A percentile compares a stretch with the other conserved stretches of the same genome.
Evolutionary conservation across 2,329 filamentous ascomycete genomes (phyloP).

Genomic region (Sarocladiaceae sp.): DNA sequence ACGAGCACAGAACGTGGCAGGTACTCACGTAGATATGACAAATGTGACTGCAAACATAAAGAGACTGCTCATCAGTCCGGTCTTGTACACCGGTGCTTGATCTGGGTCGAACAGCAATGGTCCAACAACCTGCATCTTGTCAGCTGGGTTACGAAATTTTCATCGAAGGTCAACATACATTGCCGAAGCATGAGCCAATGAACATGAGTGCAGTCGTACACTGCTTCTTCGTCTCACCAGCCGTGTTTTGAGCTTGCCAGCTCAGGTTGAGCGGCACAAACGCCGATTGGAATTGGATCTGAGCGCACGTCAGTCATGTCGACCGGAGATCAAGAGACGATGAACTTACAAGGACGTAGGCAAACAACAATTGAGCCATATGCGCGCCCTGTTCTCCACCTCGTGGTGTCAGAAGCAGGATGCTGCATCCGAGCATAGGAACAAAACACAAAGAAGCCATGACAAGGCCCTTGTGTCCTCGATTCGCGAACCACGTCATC

Average conservation of each 20-base stretch:
- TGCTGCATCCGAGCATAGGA: slow-evolving; percentile 52
- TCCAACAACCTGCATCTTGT: not conserved
- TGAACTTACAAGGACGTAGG: slow-evolving; percentile 6
- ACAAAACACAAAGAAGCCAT: slow-evolving; percentile 51
- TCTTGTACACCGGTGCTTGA: slow-evolving; percentile 7
- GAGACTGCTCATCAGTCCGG: slow-evolving; percentile 4
- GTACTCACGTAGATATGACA: not conserved
- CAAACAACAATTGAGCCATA: slow-evolving; percentile 46
- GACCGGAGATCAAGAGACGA: too few relatives aligned
- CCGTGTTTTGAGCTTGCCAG: slow-evolving; percentile 60
- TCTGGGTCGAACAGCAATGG: slow-evolving; percentile 4
- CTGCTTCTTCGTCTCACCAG: slow-evolving; percentile 67
- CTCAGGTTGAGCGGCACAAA: slow-evolving; percentile 3
- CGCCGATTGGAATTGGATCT: slow-evolving; percentile 15
- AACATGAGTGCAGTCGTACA: slow-evolving; percentile 61
- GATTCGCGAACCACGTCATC: slow-evolving; percentile 1
- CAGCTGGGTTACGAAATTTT: not conserved
- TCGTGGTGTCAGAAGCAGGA: slow-evolving; percentile 34
- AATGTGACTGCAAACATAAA: slow-evolving; percentile 4
- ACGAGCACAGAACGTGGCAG: not conserved
- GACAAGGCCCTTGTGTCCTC: slow-evolving; percentile 44
- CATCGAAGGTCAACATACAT: slow-evolving; percentile 37
- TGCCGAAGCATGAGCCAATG: slow-evolving; percentile 61
- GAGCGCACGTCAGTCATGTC: slow-evolving; percentile 15
- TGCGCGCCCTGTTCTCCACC: slow-evolving; percentile 23